These are phyloP conservation scores for Schoenoplectus triqueter DNA, from an alignment of 202 grass and related monocot genomes.

Conservation along the genomic window DNA sequence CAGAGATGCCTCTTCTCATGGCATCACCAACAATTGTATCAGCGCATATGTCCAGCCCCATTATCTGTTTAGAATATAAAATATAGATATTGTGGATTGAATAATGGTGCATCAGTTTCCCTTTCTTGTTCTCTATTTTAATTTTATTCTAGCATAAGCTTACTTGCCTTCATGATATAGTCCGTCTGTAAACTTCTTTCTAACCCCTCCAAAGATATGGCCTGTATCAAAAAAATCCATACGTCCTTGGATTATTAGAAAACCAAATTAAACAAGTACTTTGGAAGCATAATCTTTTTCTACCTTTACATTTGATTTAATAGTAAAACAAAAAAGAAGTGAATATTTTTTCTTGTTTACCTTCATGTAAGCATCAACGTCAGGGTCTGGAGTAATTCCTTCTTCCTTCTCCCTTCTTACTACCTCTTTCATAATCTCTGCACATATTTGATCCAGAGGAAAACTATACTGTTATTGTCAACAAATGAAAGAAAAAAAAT, in stretches of 20 bases:
- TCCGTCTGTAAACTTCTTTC: slow-evolving; percentile 84
- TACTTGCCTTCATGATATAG: slow-evolving; percentile 82
- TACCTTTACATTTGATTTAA: too few species aligned
- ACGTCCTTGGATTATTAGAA: too few species aligned
- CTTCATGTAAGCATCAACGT: slow-evolving; percentile 96
- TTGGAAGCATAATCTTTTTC: too few species aligned
- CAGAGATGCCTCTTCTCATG: slow-evolving; percentile 92
- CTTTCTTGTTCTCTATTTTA: not conserved
- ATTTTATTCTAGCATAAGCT: slow-evolving; percentile 20
- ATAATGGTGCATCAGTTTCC: slow-evolving; percentile 1
- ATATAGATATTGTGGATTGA: not conserved
- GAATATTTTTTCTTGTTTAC: slow-evolving; percentile 33
- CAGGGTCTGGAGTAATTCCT: slow-evolving; percentile 66
- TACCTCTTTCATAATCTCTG: slow-evolving; percentile 78
- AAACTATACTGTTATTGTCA: not conserved
- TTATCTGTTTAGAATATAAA: slow-evolving; percentile 53
- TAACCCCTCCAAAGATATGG: slow-evolving; percentile 60
- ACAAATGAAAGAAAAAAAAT: not conserved
- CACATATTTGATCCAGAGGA: slow-evolving; percentile 20
- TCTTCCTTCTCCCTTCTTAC: slow-evolving; percentile 72
- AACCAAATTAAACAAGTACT: too few species aligned
- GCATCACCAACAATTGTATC: slow-evolving; percentile 72
- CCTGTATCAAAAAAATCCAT: too few species aligned
- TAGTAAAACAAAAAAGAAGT: too few species aligned
- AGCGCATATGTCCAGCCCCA: slow-evolving; percentile 83